Evolutionary conservation across 305 asterid genomes (phyloP), one percentile per base, ranked within the genome.

Genomic region (Fraxinus paxiana): DNA sequence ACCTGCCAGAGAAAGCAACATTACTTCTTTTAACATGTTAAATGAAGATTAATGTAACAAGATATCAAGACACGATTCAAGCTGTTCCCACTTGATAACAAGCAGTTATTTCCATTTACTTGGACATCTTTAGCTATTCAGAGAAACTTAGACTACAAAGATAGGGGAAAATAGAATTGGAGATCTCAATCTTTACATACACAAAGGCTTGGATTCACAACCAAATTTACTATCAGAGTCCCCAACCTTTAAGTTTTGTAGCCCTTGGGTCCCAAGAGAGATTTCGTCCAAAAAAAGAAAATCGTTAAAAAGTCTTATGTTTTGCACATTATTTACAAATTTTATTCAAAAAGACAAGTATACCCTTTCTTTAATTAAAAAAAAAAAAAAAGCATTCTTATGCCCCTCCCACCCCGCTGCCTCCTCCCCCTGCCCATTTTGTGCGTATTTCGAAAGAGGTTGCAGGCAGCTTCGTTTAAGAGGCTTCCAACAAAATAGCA

Each of bases 1-100:
- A 84, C 87, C 94, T 94, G 87, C 59, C 43, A 63, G 80, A 56
- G 15, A 56, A 76, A 28, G 65, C 59, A 34, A 15, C 20, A 70
- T 46, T 31, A 33, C 63, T 48, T 73, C 54, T 73, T 34, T 18
- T 22, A 73, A 34, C 20, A 7, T 8, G n/a, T 73, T 37, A 9
- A 73, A 18, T 73, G 2, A 8, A 35, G 17, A 73, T 33, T 18
- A 33, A 73, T 34, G n/a, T 7, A 28, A 79, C 37, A 9, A 81
- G 61, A 7, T 24, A 75, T 79, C 30, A 80, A 46, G 74, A 65
- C 4, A 56, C 7, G 67, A 18, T 17, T 54, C 24, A 1, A 51
- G 24, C 22, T 54, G 9, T 20, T 54, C 12, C 65, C 65, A 5
- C 65, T 18, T 5, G 65, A 6, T 54, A 54, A 17, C 26, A 18